These are phyloP conservation scores for Ensete ventricosum DNA, from an alignment of 176 grass and related monocot species.

Conservation along the genomic window DNA sequence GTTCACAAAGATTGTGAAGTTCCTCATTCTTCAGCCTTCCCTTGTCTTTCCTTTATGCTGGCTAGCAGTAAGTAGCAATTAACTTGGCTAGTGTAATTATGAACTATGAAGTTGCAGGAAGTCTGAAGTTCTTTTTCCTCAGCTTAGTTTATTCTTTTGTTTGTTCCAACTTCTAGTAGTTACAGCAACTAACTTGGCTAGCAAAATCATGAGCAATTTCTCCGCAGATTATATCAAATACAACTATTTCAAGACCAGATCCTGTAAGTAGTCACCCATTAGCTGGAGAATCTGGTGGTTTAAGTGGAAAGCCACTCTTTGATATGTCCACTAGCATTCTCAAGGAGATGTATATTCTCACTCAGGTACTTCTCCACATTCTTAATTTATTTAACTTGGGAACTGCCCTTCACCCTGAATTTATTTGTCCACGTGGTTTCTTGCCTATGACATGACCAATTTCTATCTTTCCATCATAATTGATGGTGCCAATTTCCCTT, in stretches of 20 bases:
- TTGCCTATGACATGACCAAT: conserved; percentile 9
- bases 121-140: neutral
- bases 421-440: neutral
- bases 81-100: too few relatives aligned
- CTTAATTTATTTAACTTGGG: conserved; percentile 12
- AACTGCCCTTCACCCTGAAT: conserved; percentile 1
- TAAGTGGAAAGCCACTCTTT: conserved; percentile 95
- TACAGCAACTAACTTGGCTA: neutral
- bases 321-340: conserved; percentile 72
- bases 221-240: conserved; percentile 93
- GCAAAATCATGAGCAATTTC: neutral
- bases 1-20: too few relatives aligned
- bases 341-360: conserved; percentile 88
- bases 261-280: conserved; percentile 55
- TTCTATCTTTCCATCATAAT: conserved; percentile 14
- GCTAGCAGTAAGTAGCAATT: too few relatives aligned
- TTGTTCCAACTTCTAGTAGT: neutral
- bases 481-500: neutral
- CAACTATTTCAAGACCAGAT: conserved; percentile 65
- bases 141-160: neutral
- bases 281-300: conserved; percentile 73
- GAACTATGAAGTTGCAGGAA: neutral
- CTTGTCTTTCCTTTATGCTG: too few relatives aligned
- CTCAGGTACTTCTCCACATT: conserved; percentile 34
- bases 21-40: too few relatives aligned